These are phyloP conservation scores for Tylopilus sp. DNA, from an alignment of 768 basidiomycete species.

Conservation along the genomic window DNA sequence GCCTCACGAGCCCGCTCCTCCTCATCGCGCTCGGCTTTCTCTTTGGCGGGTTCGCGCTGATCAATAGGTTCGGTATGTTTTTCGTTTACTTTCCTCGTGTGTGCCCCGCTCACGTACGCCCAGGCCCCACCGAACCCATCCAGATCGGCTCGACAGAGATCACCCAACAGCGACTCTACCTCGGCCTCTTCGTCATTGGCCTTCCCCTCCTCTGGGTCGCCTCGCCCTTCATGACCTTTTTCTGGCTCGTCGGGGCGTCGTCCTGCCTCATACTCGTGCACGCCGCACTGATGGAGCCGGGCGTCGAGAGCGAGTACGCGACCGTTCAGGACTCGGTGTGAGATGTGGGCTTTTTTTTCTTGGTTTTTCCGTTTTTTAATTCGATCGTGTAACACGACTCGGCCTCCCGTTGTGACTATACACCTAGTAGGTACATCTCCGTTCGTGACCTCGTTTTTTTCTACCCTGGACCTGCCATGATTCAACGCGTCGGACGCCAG, in stretches of 20 bases:
- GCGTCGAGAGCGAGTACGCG: conserved; percentile 91
- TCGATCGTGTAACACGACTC: neutral
- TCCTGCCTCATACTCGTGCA: conserved; percentile 81
- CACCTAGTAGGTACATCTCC: neutral
- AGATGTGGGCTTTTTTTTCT: neutral
- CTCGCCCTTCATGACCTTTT: conserved; percentile 77
- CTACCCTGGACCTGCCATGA: neutral
- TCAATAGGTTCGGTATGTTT: conserved; percentile 81
- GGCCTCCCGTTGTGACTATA: neutral
- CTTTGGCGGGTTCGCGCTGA: conserved; percentile 84
- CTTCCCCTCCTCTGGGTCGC: conserved; percentile 81
- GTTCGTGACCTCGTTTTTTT: neutral
- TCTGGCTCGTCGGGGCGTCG: conserved; percentile 93
- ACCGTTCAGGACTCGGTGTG: conserved; percentile 63
- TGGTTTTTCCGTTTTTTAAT: neutral
- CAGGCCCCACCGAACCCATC: conserved; percentile 75
- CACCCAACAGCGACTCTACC: conserved; percentile 90
- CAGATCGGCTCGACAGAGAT: conserved; percentile 78
- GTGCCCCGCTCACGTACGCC: neutral
- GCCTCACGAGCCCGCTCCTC: conserved; percentile 79
- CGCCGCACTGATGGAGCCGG: conserved; percentile 88
- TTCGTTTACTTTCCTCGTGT: neutral
- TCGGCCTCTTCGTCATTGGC: conserved; percentile 85
- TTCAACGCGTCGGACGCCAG: neutral
- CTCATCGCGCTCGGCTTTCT: conserved; percentile 84